Base-by-base conservation (phyloP, 1,284 basidiomycete genomes). In the Xerocomus amazonicus region DNA sequence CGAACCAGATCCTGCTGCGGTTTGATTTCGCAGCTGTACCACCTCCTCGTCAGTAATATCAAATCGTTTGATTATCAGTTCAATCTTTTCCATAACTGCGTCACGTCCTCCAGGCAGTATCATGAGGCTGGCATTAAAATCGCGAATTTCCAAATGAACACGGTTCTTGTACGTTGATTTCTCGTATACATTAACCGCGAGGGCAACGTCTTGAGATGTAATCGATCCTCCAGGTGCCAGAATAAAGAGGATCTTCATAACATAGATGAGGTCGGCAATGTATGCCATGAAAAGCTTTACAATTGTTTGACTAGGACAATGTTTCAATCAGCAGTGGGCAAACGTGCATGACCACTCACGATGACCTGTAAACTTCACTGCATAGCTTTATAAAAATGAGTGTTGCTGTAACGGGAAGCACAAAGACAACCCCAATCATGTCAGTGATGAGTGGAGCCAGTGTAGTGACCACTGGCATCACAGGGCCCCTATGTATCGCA, bases 171-270 rank as follows among this genome's bases (percentile, higher is more conserved):
- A 19, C 26, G 35, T 14, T 16, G 34, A 8, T 7, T 10, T 2
- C 27, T 48, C 38, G 31, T 50, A 48, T 1, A 33, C 38, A 6
- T 32, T 1, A 28, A 32, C 32, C 16, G 46, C 46, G 3, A 17
- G 17, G 6, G 7, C 6, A 4, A 37, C 9, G 10, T 17, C 23
- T 5, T 41, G 16, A 14, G 8, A 14, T 6, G 39, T 26, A 2
- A 35, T 16, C 12, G 8, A 14, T 26, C 51, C 29, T n/a, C 36
- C 37, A 1, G 32, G 14, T 4, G 13, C 13, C 9, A 54, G 23
- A 1, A 56, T 35, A 5, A 45, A 56, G 8, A 55, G 8, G 17
- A 39, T 36, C 9, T 55, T 33, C 54, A 52, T 52, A 13, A 56
- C 40, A 27, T 36, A 42, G 4, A 40, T 56, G 13, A 52, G 31